These are phyloP conservation scores for Cyberlindnera mississippiensis DNA, from an alignment of 805 yeast species.

Conservation along the genomic window DNA sequence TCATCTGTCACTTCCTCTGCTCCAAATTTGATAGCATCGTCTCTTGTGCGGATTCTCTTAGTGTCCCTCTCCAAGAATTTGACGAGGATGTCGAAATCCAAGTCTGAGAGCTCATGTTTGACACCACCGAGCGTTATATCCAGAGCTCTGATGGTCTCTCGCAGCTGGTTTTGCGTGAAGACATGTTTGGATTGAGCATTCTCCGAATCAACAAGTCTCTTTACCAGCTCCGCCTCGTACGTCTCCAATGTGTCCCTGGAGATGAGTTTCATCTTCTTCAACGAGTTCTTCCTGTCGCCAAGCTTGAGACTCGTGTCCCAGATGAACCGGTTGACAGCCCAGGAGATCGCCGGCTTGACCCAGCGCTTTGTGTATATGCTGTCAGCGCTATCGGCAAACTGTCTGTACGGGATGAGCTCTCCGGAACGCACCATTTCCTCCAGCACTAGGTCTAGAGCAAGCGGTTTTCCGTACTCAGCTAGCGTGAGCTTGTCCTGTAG, in stretches of 20 bases:
- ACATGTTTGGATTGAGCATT: slow-evolving; percentile 10
- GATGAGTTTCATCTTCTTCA: slow-evolving; percentile 21
- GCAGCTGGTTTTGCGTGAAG: slow-evolving; percentile 16
- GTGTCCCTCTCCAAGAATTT: slow-evolving; percentile 22
- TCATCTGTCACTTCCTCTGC: slow-evolving; percentile 29
- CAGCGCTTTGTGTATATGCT: slow-evolving; percentile 22
- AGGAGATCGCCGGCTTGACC: slow-evolving; percentile 22
- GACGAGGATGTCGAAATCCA: slow-evolving; percentile 23
- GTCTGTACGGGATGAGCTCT: slow-evolving; percentile 26
- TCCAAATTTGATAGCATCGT: slow-evolving; percentile 22
- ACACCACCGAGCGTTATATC: slow-evolving; percentile 6
- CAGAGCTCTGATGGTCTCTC: slow-evolving; percentile 4
- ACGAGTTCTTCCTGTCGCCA: slow-evolving; percentile 15
- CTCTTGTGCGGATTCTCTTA: slow-evolving; percentile 12
- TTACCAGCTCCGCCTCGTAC: slow-evolving; percentile 10
- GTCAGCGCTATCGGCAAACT: slow-evolving; percentile 20
- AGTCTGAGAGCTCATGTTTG: slow-evolving; percentile 8
- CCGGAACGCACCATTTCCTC: slow-evolving; percentile 30
- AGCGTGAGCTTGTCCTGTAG: slow-evolving; percentile 27
- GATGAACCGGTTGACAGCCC: slow-evolving; percentile 24
- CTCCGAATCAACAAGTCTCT: slow-evolving; percentile 1
- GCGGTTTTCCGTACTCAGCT: slow-evolving; percentile 33
- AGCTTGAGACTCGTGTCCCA: slow-evolving; percentile 23
- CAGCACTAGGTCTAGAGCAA: slow-evolving; percentile 33
- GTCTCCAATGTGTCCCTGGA: slow-evolving; percentile 19